Percentiles rank a stretch among this genome's conserved stretches.
phyloP scores from a whole-genome alignment of 1,139 yeast species.

The Geotrichum carabidarum region DNA sequence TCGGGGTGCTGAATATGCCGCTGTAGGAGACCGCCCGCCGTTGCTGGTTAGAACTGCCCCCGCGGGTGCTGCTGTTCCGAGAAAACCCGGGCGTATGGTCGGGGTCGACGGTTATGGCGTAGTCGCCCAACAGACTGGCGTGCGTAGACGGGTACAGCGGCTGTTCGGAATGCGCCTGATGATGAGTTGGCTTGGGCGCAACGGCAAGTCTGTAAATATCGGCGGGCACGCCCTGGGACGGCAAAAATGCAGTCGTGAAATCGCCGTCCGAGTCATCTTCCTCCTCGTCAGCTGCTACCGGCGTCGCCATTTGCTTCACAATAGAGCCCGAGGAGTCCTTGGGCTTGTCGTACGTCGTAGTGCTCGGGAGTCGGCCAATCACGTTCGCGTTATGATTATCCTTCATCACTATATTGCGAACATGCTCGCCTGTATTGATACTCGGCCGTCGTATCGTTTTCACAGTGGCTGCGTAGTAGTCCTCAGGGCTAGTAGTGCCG shows the following conservation, averaged over 20 bases:
- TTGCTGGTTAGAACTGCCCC: too few relatives aligned
- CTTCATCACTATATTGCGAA: slow-evolving; percentile 24
- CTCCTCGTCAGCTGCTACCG: not conserved
- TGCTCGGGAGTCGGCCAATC: not conserved
- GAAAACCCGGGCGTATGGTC: too few relatives aligned
- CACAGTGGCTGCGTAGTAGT: slow-evolving; percentile 26
- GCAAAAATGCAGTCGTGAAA: slow-evolving; percentile 1
- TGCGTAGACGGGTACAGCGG: not conserved
- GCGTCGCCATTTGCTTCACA: not conserved
- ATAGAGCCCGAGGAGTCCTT: not conserved
- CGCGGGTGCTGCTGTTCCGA: too few relatives aligned
- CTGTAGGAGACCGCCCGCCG: not conserved
- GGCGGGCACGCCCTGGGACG: not conserved
- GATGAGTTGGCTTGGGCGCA: not conserved
- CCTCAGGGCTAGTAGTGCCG: slow-evolving; percentile 21
- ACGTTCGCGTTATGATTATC: slow-evolving; percentile 2
- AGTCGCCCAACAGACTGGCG: not conserved
- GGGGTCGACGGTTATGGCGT: not conserved
- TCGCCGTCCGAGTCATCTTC: not conserved
- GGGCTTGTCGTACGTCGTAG: not conserved
- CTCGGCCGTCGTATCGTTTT: slow-evolving; percentile 28
- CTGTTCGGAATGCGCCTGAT: not conserved
- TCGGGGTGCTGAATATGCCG: not conserved
- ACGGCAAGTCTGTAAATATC: not conserved
- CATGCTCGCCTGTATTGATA: slow-evolving; percentile 31